A percentile compares a stretch with the other conserved stretches of the same genome.
phyloP scores from a whole-genome alignment of 768 basidiomycete genomes.

The Rhodosporidiobolus odoratus region DNA sequence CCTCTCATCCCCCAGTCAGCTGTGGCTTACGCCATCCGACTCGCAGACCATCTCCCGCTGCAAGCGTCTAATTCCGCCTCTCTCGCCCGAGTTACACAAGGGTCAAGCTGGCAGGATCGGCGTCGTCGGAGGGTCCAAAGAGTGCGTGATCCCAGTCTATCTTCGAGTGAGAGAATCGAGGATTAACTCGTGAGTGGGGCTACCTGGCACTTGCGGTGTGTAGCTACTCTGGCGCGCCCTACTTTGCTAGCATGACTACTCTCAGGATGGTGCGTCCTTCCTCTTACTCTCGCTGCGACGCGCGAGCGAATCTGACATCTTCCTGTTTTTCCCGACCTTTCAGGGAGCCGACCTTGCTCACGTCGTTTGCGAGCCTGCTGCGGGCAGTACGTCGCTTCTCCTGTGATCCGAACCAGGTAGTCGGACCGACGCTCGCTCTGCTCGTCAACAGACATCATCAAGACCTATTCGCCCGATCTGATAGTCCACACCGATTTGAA shows the following conservation, averaged over 20 bases:
- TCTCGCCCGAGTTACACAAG: conserved; percentile 83
- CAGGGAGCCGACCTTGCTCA: conserved; percentile 89
- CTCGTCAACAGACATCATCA: conserved; percentile 80
- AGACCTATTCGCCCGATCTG: conserved; percentile 91
- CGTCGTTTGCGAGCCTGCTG: conserved; percentile 91
- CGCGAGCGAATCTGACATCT: neutral
- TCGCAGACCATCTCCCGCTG: conserved; percentile 18
- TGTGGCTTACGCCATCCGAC: neutral
- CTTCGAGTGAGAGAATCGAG: neutral
- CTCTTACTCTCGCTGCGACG: too few relatives aligned
- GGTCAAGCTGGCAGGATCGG: conserved; percentile 88
- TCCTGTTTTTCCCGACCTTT: neutral
- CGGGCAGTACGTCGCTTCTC: conserved; percentile 52
- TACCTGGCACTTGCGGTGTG: neutral
- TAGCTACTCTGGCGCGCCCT: conserved; percentile 96
- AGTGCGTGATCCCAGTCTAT: conserved; percentile 56
- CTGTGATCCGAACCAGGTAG: too few relatives aligned
- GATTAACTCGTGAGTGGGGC: neutral
- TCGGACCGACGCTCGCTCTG: too few relatives aligned
- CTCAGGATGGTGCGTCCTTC: conserved; percentile 65
- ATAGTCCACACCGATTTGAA: conserved; percentile 92
- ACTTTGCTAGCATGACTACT: conserved; percentile 87
- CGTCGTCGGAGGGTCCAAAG: conserved; percentile 85
- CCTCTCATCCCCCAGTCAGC: neutral
- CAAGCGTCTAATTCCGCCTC: conserved; percentile 67